phyloP scores from a whole-genome alignment of 2,329 filamentous ascomycete species.

The Monilinia fructigena region DNA sequence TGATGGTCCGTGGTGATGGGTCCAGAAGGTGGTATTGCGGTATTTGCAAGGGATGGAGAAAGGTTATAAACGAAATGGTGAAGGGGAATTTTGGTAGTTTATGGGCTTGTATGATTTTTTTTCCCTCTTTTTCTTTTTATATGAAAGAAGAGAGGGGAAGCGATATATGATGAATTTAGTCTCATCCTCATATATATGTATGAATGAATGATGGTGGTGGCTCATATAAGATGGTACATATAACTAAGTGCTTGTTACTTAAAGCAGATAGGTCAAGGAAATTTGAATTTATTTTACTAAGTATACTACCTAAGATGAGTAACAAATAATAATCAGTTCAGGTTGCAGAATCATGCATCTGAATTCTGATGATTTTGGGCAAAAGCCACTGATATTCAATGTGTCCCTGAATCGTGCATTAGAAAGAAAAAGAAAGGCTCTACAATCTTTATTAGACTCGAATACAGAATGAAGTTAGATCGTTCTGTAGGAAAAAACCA shows the following conservation, averaged over 20 bases:
- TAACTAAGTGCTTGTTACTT: neutral
- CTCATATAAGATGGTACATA: neutral
- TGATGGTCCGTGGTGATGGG: slow-evolving; percentile 4
- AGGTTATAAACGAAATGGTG: neutral
- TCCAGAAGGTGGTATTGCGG: neutral
- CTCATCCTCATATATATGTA: neutral
- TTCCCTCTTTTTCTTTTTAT: too few relatives aligned
- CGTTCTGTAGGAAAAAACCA: too few relatives aligned
- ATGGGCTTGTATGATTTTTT: neutral
- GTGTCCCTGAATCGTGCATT: slow-evolving; percentile 1
- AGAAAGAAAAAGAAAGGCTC: neutral
- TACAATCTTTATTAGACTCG: neutral
- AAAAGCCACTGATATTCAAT: neutral
- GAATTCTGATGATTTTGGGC: neutral
- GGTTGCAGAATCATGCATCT: neutral
- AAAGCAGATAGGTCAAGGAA: neutral
- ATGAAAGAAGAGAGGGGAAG: neutral
- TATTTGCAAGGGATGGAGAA: neutral
- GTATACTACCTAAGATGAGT: neutral
- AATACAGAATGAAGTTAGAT: neutral
- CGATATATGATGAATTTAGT: neutral
- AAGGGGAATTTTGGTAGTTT: neutral
- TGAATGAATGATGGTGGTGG: neutral
- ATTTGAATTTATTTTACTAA: neutral
- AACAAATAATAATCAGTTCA: neutral